These are phyloP conservation scores for Colletotrichum cuscutae DNA, from an alignment of 2,329 filamentous ascomycete genomes.

Conservation along the genomic window DNA sequence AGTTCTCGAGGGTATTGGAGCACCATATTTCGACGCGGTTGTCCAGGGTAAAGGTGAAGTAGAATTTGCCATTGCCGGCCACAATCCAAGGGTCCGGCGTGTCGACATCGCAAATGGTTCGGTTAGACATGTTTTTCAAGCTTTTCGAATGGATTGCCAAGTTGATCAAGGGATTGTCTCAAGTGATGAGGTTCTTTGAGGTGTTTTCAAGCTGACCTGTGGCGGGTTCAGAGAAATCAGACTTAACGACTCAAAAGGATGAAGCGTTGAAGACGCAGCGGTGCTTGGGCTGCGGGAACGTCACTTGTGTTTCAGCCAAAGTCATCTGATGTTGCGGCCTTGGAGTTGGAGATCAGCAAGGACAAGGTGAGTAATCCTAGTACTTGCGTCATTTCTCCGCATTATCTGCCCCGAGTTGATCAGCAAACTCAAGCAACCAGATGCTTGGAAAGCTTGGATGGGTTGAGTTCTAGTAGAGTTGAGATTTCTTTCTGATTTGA, in stretches of 20 bases:
- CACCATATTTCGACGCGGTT: conserved; percentile 48
- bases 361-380: neutral
- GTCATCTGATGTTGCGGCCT: conserved; percentile 25
- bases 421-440: neutral
- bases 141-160: neutral
- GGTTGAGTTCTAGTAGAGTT: neutral
- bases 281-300: conserved; percentile 10
- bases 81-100: conserved; percentile 46
- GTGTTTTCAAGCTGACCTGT: neutral
- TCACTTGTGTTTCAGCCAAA: conserved; percentile 25
- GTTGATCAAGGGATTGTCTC: neutral
- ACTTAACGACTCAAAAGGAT: neutral
- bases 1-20: conserved; percentile 44
- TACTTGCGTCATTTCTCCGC: conserved; percentile 27
- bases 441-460: neutral
- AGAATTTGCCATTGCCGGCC: conserved; percentile 40
- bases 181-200: neutral
- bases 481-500: neutral
- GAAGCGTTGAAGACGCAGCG: neutral
- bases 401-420: conserved; percentile 3
- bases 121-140: conserved; percentile 42
- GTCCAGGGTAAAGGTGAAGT: conserved; percentile 46
- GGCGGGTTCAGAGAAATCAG: neutral
- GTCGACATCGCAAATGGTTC: conserved; percentile 40
- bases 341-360: conserved; percentile 6